Conservation (phyloP, 2,329 filamentous ascomycete species). For the Epichloe coenophiala region DNA sequence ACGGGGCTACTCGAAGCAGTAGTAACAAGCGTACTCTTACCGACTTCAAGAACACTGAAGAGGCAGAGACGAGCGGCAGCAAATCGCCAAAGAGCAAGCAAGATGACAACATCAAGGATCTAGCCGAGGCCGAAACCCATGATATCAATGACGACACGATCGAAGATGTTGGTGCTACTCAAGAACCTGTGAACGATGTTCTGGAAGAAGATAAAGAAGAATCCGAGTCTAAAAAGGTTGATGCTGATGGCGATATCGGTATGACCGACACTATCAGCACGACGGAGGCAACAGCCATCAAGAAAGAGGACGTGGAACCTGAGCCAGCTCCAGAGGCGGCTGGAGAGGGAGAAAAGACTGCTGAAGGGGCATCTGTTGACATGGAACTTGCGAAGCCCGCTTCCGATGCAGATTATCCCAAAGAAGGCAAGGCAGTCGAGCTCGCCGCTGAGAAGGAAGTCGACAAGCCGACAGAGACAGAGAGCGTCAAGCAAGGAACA, state of each 20-base stretch:
- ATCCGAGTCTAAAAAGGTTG: constrained; percentile 19
- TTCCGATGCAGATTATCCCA: neutral
- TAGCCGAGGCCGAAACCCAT: constrained; percentile 18
- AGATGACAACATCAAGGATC: constrained; percentile 17
- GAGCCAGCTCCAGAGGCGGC: constrained; percentile 19
- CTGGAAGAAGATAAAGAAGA: constrained; percentile 6
- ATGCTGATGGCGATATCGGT: constrained; percentile 37
- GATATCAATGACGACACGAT: constrained; percentile 28
- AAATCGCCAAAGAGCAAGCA: constrained; percentile 22
- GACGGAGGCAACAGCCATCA: constrained; percentile 20
- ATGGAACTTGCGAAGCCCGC: constrained; percentile 7
- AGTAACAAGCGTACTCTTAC: constrained; percentile 37
- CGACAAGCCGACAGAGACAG: constrained; percentile 12
- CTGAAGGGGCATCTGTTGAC: constrained; percentile 11
- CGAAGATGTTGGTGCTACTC: constrained; percentile 26
- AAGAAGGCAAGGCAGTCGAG: constrained; percentile 12
- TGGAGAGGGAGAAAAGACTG: constrained; percentile 17
- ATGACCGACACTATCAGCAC: constrained; percentile 29
- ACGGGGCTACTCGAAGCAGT: constrained; percentile 50
- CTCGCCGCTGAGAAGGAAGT: constrained; percentile 9
- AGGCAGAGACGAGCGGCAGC: constrained; percentile 24
- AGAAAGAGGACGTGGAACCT: constrained; percentile 25
- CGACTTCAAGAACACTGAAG: constrained; percentile 33
- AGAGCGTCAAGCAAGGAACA: constrained; percentile 7
- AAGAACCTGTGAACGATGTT: constrained; percentile 15